Percentiles rank a stretch among this genome's conserved stretches.
Evolutionary conservation across 2,329 filamentous ascomycete genomes (phyloP).

Genomic region (Endocalyx cinctus): DNA sequence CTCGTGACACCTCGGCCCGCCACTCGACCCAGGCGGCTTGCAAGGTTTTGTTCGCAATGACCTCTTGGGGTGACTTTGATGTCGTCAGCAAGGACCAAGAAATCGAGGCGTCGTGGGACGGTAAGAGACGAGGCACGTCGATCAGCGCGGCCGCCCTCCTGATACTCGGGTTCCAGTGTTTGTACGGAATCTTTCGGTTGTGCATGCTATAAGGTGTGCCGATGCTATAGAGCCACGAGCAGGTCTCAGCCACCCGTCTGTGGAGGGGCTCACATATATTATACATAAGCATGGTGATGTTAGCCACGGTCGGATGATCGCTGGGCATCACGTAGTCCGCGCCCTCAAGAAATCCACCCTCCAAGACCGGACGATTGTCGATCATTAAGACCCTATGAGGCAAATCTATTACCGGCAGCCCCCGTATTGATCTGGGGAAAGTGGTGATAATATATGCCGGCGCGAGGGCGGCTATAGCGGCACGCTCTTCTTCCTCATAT

Average conservation of each 20-base stretch:
- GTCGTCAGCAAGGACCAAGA: slow-evolving; percentile 56
- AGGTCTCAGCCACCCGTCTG: slow-evolving; percentile 40
- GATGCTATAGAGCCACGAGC: slow-evolving; percentile 59
- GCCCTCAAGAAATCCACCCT: slow-evolving; percentile 51
- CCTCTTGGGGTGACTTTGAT: slow-evolving; percentile 44
- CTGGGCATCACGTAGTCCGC: slow-evolving; percentile 57
- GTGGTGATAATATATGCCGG: slow-evolving; percentile 59
- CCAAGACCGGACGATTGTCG: slow-evolving; percentile 57
- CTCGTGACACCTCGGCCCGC: slow-evolving; percentile 56
- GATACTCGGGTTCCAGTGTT: slow-evolving; percentile 59
- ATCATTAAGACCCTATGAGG: slow-evolving; percentile 53
- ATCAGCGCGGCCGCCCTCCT: slow-evolving; percentile 60
- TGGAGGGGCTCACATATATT: slow-evolving; percentile 56
- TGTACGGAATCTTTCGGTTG: slow-evolving; percentile 51
- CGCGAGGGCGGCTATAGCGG: slow-evolving; percentile 42
- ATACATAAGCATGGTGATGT: slow-evolving; percentile 60
- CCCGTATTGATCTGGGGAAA: slow-evolving; percentile 58
- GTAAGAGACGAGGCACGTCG: slow-evolving; percentile 61
- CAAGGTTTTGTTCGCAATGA: slow-evolving; percentile 45
- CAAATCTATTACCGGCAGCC: slow-evolving; percentile 46
- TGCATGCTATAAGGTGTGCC: slow-evolving; percentile 66
- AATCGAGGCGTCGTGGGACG: slow-evolving; percentile 53
- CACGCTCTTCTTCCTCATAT: slow-evolving; percentile 48
- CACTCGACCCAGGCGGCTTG: slow-evolving; percentile 54
- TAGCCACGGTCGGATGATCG: slow-evolving; percentile 60